These are phyloP conservation scores for Trichoderma hamatum DNA, from an alignment of 2,329 filamentous ascomycete species.

Conservation along the genomic window DNA sequence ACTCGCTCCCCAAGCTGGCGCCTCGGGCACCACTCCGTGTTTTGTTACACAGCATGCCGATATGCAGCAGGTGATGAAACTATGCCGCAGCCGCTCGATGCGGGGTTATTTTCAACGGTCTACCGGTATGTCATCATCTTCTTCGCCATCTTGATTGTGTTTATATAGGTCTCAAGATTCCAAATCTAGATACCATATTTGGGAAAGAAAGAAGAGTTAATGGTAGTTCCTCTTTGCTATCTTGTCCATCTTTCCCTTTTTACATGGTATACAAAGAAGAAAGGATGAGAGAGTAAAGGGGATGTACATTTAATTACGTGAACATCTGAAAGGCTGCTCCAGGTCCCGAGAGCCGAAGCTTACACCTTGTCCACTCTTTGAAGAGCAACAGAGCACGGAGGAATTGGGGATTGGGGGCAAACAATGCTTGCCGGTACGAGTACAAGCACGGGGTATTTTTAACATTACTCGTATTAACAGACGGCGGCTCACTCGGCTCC, in stretches of 20 bases:
- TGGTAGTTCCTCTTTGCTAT: not conserved
- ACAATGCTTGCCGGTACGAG: conserved; percentile 14
- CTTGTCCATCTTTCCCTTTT: not conserved
- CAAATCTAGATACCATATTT: not conserved
- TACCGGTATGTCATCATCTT: not conserved
- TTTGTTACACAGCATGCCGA: conserved; percentile 19
- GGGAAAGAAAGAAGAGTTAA: not conserved
- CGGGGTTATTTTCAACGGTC: conserved; percentile 4
- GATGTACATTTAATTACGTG: not conserved
- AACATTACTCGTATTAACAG: conserved; percentile 21
- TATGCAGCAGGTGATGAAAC: conserved; percentile 11
- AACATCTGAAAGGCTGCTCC: not conserved
- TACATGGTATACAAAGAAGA: not conserved
- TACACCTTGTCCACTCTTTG: not conserved
- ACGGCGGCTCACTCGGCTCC: conserved; percentile 45
- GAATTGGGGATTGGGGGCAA: not conserved
- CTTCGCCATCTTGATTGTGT: not conserved
- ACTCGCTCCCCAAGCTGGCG: conserved; percentile 13
- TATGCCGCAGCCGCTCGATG: conserved; percentile 15
- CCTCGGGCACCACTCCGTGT: conserved; percentile 3
- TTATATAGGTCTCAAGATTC: not conserved
- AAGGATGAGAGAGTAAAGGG: not conserved
- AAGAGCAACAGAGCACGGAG: conserved; percentile 4
- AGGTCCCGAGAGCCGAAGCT: conserved; percentile 7
- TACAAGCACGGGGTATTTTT: conserved; percentile 9